These are phyloP conservation scores for Fusarium musae DNA, from an alignment of 2,329 filamentous ascomycete genomes.

Conservation along the genomic window DNA sequence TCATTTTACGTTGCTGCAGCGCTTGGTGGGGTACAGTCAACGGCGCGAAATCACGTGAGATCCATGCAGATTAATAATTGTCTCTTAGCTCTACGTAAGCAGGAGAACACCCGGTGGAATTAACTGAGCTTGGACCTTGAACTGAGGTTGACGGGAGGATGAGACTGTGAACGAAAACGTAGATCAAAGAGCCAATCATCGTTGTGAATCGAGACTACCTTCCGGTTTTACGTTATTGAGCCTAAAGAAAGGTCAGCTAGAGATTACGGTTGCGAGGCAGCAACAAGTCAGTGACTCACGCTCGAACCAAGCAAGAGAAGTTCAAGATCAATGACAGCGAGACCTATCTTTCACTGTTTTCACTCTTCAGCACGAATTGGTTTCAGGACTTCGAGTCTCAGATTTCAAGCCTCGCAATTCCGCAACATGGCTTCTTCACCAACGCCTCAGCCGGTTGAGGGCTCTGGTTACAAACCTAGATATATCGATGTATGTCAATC, in stretches of 20 bases:
- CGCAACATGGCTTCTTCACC: slow-evolving; percentile 46
- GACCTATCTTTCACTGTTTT: slow-evolving; percentile 30
- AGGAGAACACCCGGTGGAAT: slow-evolving; percentile 7
- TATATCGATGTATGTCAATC: slow-evolving; percentile 68
- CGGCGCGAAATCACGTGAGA: slow-evolving; percentile 43
- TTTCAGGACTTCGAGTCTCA: slow-evolving; percentile 7
- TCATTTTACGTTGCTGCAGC: slow-evolving; percentile 28
- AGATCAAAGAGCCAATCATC: slow-evolving; percentile 36
- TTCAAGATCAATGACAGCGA: slow-evolving; percentile 37
- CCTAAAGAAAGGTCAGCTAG: slow-evolving; percentile 9
- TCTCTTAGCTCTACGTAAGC: slow-evolving; percentile 29
- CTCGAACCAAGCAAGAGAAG: not conserved
- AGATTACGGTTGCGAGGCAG: slow-evolving; percentile 26
- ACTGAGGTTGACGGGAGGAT: slow-evolving; percentile 38
- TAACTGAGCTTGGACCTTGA: slow-evolving; percentile 17
- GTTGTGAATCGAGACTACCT: not conserved
- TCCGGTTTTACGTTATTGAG: not conserved
- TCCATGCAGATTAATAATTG: slow-evolving; percentile 42
- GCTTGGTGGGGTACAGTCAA: slow-evolving; percentile 24
- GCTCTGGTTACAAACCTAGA: slow-evolving; percentile 54
- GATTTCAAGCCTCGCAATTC: slow-evolving; percentile 15
- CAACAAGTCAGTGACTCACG: slow-evolving; percentile 31
- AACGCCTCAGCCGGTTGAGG: slow-evolving; percentile 25
- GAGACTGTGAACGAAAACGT: slow-evolving; percentile 24
- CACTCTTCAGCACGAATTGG: slow-evolving; percentile 4